Conservation (phyloP, 352 stramenopile species). For the Pythium chondricola region DNA sequence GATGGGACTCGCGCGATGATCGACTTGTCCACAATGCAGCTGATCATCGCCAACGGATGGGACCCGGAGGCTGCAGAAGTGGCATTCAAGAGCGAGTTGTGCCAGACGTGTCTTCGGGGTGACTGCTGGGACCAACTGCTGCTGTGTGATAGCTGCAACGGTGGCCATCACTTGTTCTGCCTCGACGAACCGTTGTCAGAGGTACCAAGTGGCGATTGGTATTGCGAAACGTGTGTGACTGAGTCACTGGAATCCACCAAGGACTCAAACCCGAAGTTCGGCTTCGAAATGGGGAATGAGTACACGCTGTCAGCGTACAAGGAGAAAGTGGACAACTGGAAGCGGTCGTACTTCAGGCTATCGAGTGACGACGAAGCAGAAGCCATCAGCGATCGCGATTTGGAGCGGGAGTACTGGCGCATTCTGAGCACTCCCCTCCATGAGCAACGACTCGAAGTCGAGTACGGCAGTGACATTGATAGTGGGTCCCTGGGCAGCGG, state of each 20-base stretch:
- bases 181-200: conserved; percentile 44
- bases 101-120: conserved; percentile 73
- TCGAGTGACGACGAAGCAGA: conserved; percentile 32
- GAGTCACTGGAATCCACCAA: conserved; percentile 36
- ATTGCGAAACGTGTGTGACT: conserved; percentile 61
- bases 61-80: conserved; percentile 56
- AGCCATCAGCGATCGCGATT: conserved; percentile 44
- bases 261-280: conserved; percentile 61
- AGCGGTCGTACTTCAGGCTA: conserved; percentile 64
- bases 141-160: conserved; percentile 77
- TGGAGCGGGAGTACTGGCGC: conserved; percentile 89
- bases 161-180: conserved; percentile 79
- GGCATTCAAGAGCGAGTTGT: conserved; percentile 76
- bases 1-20: conserved; percentile 50
- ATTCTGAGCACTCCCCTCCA: conserved; percentile 72
- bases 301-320: conserved; percentile 81
- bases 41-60: conserved; percentile 79
- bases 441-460: conserved; percentile 79
- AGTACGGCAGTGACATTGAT: conserved; percentile 92
- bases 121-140: conserved; percentile 80
- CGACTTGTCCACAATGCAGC: conserved; percentile 62
- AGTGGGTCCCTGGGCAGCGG: conserved; percentile 78
- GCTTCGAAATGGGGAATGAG: conserved; percentile 79
- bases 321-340: conserved; percentile 77
- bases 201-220: conserved; percentile 74